phyloP scores from a whole-genome alignment of 2,329 filamentous ascomycete species.

The Verticillium nonalfalfae region DNA sequence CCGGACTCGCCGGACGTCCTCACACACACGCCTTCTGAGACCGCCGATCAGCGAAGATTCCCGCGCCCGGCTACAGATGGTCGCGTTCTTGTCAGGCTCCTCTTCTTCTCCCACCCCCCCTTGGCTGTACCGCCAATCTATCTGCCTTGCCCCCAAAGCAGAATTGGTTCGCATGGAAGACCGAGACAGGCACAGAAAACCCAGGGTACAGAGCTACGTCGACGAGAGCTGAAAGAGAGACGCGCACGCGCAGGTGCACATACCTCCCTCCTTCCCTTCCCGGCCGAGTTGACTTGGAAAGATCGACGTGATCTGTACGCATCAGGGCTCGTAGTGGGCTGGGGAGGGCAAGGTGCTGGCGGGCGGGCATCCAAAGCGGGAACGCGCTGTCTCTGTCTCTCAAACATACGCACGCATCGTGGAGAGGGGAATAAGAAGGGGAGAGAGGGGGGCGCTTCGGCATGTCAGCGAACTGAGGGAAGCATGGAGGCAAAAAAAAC shows the following conservation, averaged over 20 bases:
- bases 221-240: not conserved
- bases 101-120: not conserved
- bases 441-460: no score
- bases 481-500: not conserved
- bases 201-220: not conserved
- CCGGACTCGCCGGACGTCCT: not conserved
- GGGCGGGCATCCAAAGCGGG: not conserved
- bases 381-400: not conserved
- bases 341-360: not conserved
- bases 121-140: not conserved
- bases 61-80: not conserved
- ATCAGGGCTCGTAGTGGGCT: not conserved
- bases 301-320: not conserved
- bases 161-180: no score
- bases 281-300: not conserved
- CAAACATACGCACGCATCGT: no score
- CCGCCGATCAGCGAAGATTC: not conserved
- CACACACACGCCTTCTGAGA: not conserved
- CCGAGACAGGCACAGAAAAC: no score
- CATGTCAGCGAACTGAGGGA: not conserved
- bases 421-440: not conserved
- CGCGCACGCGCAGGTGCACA: not conserved
- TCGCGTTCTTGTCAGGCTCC: no score
- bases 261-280: not conserved
- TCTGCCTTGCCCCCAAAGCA: not conserved